phyloP scores from a whole-genome alignment of 2,329 filamentous ascomycete species.

The Aspergillus aculeatinus region DNA sequence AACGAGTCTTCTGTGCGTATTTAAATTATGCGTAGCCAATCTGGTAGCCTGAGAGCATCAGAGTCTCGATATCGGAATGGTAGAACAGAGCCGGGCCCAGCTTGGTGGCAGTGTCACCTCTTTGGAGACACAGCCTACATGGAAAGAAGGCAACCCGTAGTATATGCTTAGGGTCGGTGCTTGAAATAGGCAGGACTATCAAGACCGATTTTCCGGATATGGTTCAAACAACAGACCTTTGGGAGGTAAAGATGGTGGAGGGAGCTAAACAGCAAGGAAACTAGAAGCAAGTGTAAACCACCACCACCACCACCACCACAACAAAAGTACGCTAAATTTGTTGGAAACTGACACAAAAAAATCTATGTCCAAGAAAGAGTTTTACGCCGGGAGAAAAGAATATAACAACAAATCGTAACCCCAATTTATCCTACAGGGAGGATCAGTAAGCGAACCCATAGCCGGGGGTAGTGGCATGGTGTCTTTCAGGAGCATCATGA shows the following conservation, averaged over 20 bases:
- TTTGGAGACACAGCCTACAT: too few relatives aligned
- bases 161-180: not conserved
- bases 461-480: slow-evolving; percentile 28
- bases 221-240: not conserved
- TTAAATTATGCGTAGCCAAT: not conserved
- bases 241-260: not conserved
- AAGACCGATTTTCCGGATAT: not conserved
- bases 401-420: slow-evolving; percentile 6
- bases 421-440: slow-evolving; percentile 1
- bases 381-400: slow-evolving; percentile 7
- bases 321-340: slow-evolving; percentile 25
- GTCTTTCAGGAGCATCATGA: slow-evolving; percentile 35
- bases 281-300: slow-evolving; percentile 1
- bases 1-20: not conserved
- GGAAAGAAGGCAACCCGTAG: too few relatives aligned
- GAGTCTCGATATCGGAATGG: too few relatives aligned
- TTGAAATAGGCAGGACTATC: not conserved
- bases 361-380: slow-evolving; percentile 8
- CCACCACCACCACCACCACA: slow-evolving; percentile 13
- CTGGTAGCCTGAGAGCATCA: not conserved
- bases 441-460: slow-evolving; percentile 38
- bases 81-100: too few relatives aligned
- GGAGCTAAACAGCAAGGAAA: slow-evolving; percentile 1
- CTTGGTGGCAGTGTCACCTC: too few relatives aligned
- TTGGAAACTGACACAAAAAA: slow-evolving; percentile 13